Conservation (phyloP, 1,139 yeast species). For the Suhomyces chickasaworum region DNA sequence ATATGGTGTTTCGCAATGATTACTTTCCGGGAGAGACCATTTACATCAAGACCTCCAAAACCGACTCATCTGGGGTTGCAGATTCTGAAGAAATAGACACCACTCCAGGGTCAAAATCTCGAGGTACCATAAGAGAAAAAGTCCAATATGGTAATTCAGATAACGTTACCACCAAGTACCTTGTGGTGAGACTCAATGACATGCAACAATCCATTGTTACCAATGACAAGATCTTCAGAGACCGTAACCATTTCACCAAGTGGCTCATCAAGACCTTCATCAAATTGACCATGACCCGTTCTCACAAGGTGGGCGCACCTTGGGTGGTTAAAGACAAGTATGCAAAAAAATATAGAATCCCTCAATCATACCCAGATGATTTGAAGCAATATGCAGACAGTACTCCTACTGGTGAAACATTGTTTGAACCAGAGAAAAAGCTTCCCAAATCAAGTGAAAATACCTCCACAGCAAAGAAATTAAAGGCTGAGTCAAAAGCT, state of each 20-base stretch:
- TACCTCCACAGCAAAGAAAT: constrained; percentile 2
- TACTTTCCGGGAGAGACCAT: constrained; percentile 92
- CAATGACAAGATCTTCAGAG: constrained; percentile 73
- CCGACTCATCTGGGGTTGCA: not conserved
- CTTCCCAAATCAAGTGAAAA: not conserved
- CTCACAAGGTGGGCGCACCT: constrained; percentile 88
- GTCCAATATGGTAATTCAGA: constrained; percentile 59
- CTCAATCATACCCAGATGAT: constrained; percentile 59
- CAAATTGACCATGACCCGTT: constrained; percentile 79
- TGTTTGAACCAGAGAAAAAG: constrained; percentile 21
- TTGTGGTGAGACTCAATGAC: constrained; percentile 58
- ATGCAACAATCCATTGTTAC: constrained; percentile 68
- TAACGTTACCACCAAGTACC: constrained; percentile 57
- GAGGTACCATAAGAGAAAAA: constrained; percentile 47
- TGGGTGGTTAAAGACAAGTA: constrained; percentile 90
- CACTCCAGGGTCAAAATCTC: constrained; percentile 28
- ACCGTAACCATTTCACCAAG: constrained; percentile 85
- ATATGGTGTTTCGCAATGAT: constrained; percentile 72
- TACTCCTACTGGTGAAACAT: constrained; percentile 42
- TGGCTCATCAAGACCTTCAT: constrained; percentile 87
- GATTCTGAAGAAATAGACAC: constrained; percentile 13
- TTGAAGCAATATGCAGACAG: constrained; percentile 44
- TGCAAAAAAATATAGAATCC: constrained; percentile 60
- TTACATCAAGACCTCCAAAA: constrained; percentile 45
- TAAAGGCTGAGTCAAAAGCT: constrained; percentile 1